Percentiles rank a stretch among this genome's conserved stretches.
Conservation (phyloP, 1,284 basidiomycete genomes). For the Malassezia nana region DNA sequence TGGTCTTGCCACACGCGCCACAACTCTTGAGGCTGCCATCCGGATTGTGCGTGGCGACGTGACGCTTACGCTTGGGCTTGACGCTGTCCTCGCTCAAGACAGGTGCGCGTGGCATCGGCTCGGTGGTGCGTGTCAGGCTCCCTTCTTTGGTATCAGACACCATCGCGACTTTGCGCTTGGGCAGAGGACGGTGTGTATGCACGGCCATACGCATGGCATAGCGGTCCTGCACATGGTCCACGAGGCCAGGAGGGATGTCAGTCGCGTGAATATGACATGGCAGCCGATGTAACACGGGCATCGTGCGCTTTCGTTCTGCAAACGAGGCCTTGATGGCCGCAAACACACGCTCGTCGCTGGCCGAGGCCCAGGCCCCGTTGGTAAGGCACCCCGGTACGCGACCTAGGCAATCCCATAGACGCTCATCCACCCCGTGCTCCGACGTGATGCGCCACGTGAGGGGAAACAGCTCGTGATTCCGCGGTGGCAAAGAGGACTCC, state of each 20-base stretch:
- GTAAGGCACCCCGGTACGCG: constrained; percentile 36
- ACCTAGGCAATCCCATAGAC: constrained; percentile 38
- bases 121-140: neutral
- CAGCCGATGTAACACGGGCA: constrained; percentile 22
- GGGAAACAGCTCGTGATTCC: constrained; percentile 30
- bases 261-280: constrained; percentile 14
- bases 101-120: neutral
- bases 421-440: constrained; percentile 28
- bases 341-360: neutral
- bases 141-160: constrained; percentile 11
- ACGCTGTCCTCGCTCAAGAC: neutral
- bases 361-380: constrained; percentile 1
- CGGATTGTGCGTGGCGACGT: constrained; percentile 44
- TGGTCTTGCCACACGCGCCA: constrained; percentile 40
- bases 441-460: constrained; percentile 24
- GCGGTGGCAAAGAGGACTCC: no score
- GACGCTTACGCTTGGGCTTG: constrained; percentile 37
- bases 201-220: constrained; percentile 33
- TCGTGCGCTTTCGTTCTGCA: neutral
- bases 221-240: constrained; percentile 36
- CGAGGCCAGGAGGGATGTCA: constrained; percentile 28
- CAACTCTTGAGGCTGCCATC: constrained; percentile 44
- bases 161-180: constrained; percentile 35
- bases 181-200: constrained; percentile 29
- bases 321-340: neutral